These are phyloP conservation scores for Calocybe gangraenosa DNA, from an alignment of 768 basidiomycete genomes.

Conservation along the genomic window DNA sequence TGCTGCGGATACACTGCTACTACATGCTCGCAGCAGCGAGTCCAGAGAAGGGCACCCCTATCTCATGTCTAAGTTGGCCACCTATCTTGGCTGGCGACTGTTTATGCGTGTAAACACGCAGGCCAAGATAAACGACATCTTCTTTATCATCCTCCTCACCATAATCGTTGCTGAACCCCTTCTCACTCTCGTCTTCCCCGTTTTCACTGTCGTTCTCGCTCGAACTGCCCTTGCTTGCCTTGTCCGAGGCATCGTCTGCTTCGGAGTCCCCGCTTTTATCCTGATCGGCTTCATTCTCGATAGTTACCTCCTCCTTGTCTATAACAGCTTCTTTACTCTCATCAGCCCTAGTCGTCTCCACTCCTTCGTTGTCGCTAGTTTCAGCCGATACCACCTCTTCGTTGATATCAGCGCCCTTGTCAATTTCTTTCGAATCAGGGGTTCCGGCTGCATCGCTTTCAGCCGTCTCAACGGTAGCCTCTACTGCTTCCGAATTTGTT, in stretches of 20 bases:
- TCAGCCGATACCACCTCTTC: background rate
- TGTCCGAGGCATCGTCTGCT: background rate
- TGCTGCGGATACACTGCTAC: no score
- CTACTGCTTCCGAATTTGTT: background rate
- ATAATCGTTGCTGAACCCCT: background rate
- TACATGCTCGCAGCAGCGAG: slow-evolving; percentile 5
- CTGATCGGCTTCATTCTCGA: background rate
- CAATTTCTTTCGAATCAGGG: no score
- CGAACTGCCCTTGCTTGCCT: no score
- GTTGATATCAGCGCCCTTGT: background rate
- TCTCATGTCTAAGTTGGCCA: slow-evolving; percentile 29
- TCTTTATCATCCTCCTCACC: slow-evolving; percentile 7
- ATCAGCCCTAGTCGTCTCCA: no score
- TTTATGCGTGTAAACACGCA: slow-evolving; percentile 37
- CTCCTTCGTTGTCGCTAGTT: no score
- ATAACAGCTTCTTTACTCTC: background rate
- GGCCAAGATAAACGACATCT: slow-evolving; percentile 26
- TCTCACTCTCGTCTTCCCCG: background rate
- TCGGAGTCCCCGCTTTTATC: background rate
- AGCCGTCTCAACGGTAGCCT: background rate
- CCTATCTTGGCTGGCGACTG: slow-evolving; percentile 22
- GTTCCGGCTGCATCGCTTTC: no score
- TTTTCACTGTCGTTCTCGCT: background rate
- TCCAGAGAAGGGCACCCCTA: slow-evolving; percentile 13
- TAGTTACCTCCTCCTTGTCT: background rate